A percentile compares a stretch with the other conserved stretches of the same genome.
Conservation (phyloP, 805 yeast species). For the Saccharomycopsis sp. region DNA sequence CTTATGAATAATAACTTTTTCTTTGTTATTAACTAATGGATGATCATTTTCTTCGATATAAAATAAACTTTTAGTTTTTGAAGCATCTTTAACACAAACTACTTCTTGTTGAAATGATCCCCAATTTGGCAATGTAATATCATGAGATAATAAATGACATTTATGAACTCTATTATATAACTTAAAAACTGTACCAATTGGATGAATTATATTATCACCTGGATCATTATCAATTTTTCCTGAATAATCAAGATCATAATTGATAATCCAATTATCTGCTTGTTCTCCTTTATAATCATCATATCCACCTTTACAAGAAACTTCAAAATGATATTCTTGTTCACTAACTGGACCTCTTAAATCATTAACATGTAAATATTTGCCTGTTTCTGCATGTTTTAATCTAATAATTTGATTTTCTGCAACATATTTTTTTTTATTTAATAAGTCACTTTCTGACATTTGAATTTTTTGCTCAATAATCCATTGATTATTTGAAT, state of each 20-base stretch:
- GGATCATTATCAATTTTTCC: conserved; percentile 27
- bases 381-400: conserved; percentile 61
- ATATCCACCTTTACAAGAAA: conserved; percentile 57
- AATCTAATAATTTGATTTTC: conserved; percentile 52
- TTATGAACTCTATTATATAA: conserved; percentile 54
- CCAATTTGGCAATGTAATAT: conserved; percentile 69
- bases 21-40: conserved; percentile 31
- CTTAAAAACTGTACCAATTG: conserved; percentile 62
- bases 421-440: conserved; percentile 27
- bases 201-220: conserved; percentile 26
- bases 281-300: conserved; percentile 49
- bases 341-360: conserved; percentile 81
- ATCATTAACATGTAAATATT: conserved; percentile 52
- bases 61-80: conserved; percentile 60
- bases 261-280: conserved; percentile 61
- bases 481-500: conserved; percentile 62
- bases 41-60: conserved; percentile 56
- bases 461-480: conserved; percentile 35
- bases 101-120: conserved; percentile 83
- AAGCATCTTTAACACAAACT: conserved; percentile 70
- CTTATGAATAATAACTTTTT: conserved; percentile 20
- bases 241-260: conserved; percentile 28
- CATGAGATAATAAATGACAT: conserved; percentile 70
- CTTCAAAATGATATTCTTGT: conserved; percentile 83
- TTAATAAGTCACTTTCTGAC: conserved; percentile 31